Base-by-base conservation (phyloP, 306 rosid genomes). In the Dalbergia cochinchinensis region DNA sequence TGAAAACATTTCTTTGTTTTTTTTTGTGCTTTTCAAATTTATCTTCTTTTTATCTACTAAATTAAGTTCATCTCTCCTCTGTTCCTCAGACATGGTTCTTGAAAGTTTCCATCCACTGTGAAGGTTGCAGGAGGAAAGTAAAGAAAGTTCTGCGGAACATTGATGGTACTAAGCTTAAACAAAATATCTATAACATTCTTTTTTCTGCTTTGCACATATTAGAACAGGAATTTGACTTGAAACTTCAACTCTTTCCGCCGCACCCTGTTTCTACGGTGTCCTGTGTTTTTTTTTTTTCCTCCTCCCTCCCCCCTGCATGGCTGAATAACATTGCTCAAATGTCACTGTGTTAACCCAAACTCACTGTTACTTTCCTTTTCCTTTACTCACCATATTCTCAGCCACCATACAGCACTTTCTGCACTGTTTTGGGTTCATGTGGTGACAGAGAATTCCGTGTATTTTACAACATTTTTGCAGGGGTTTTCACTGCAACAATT, bases 61-160 rank as follows among this genome's bases (percentile, higher is more conserved):
- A n/a, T 14, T 14, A 14, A 60, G 5, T 50, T 76, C 3, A 67
- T 48, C 14, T 81, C 47, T 62, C 0, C 42, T 14, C 12, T 75
- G 76, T 80, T 75, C 75, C 82, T 20, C 61, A 84, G 87, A 84
- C 87, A 35, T 84, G 87, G 87, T 70, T 80, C 72, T 70, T 84
- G 84, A 84, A 84, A 57, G 87, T 84, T 75, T 87, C 90, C 65
- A 92, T 94, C 79, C 90, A 94, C 87, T 92, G 98, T 66, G 92
- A 94, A 79, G 98, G 98, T 67, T 94, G 98, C 83, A 88, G 86
- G 70, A 90, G 89, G 82, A 88, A 92, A 77, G 95, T 94, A 41
- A 92, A 91, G 89, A 94, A 94, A 80, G 88, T 86, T 81, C 90
- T 94, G 1, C 94, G 84, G 45, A 85, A 68, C 84, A 94, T 91